These are phyloP conservation scores for Hordeum marinum DNA, from an alignment of 176 grass and related monocot species.

Conservation along the genomic window DNA sequence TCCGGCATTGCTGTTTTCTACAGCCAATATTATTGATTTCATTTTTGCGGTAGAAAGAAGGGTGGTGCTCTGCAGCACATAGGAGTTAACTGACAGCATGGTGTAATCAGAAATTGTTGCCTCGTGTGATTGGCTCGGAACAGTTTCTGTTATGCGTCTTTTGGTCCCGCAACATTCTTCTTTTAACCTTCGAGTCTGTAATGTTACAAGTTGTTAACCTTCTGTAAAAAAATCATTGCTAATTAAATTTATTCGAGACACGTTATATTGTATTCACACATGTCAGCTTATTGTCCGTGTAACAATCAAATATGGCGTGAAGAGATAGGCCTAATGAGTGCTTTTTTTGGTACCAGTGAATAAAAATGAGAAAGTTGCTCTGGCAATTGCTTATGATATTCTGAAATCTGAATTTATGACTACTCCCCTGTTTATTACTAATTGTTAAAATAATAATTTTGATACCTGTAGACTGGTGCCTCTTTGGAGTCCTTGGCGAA, in stretches of 20 bases:
- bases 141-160: not conserved
- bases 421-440: constrained; percentile 1
- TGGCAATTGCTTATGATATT: not conserved
- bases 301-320: not conserved
- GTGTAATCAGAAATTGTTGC: constrained; percentile 2
- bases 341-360: not conserved
- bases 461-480: constrained; percentile 52
- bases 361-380: not conserved
- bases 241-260: not conserved
- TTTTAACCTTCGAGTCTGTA: not conserved
- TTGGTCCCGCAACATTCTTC: not conserved
- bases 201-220: not conserved
- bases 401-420: constrained; percentile 10
- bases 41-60: not conserved
- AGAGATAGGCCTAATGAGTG: not conserved
- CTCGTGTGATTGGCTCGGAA: not conserved
- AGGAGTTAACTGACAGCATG: not conserved
- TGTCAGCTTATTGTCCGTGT: constrained; percentile 4
- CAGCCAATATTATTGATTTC: not conserved
- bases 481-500: constrained; percentile 65
- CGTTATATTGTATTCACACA: not conserved
- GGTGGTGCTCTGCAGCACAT: not conserved
- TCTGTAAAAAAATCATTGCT: not conserved
- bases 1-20: not conserved
- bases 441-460: not conserved